A percentile compares a stretch with the other conserved stretches of the same genome.
phyloP scores from a whole-genome alignment of 192 early-diverging fungal species.

The Backusella mclennaniae region DNA sequence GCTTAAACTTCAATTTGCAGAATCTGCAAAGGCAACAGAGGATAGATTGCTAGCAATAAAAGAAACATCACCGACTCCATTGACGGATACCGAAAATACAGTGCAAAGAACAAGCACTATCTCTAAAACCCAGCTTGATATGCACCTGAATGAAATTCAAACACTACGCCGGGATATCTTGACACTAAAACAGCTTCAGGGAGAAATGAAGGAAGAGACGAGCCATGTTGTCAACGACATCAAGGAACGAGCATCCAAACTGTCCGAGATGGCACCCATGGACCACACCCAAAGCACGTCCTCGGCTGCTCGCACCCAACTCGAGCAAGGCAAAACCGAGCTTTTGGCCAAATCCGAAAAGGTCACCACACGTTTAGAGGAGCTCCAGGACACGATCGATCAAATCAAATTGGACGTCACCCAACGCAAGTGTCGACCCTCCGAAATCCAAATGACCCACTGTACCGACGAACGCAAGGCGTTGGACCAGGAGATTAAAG shows the following conservation, averaged over 20 bases:
- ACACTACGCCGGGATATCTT: constrained; percentile 48
- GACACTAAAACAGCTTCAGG: constrained; percentile 50
- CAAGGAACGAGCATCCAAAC: constrained; percentile 11
- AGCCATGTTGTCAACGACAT: constrained; percentile 15
- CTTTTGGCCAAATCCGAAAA: constrained; percentile 46
- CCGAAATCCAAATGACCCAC: constrained; percentile 49
- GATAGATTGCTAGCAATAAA: background rate
- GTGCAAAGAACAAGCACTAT: background rate
- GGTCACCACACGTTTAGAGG: constrained; percentile 53
- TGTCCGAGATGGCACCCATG: background rate
- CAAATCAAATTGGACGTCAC: constrained; percentile 74
- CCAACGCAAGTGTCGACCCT: constrained; percentile 63
- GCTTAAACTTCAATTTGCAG: background rate
- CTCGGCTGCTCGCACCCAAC: constrained; percentile 15
- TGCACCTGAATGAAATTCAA: constrained; percentile 46
- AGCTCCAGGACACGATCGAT: constrained; percentile 65
- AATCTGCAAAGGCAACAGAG: background rate
- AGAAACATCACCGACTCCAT: background rate
- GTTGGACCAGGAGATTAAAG: constrained; percentile 48
- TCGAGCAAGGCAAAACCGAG: constrained; percentile 53
- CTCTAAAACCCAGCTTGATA: constrained; percentile 18
- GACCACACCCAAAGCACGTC: background rate
- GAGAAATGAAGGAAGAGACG: constrained; percentile 14
- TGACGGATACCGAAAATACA: background rate
- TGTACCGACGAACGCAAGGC: constrained; percentile 50